phyloP scores from a whole-genome alignment of 371 early-diverging fungal species.

The Mucor sp. region DNA sequence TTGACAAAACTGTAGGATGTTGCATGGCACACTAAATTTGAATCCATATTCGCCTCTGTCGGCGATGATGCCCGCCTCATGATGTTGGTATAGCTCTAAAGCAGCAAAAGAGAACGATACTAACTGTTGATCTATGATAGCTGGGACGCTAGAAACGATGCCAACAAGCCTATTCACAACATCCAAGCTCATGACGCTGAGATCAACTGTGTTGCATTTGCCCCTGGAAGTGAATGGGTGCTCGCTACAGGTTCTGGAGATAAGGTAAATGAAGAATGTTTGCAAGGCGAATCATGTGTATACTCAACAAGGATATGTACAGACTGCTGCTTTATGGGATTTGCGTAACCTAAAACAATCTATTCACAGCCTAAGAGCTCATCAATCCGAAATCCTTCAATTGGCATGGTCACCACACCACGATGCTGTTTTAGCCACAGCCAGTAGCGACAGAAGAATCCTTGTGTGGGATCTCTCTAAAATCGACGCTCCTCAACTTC shows the following conservation, averaged over 20 bases:
- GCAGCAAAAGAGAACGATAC: neutral
- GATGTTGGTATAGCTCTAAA: conserved; percentile 59
- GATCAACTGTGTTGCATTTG: conserved; percentile 95
- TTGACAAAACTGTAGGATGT: neutral
- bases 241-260: conserved; percentile 97
- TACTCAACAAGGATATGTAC: neutral
- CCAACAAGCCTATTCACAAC: conserved; percentile 64
- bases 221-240: conserved; percentile 87
- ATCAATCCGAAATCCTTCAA: conserved; percentile 91
- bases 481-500: conserved; percentile 86
- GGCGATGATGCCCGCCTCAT: conserved; percentile 94
- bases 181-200: conserved; percentile 89
- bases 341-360: conserved; percentile 80
- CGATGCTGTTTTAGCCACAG: conserved; percentile 90
- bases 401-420: conserved; percentile 96
- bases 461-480: conserved; percentile 95
- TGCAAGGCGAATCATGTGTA: neutral
- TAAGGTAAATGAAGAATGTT: conserved; percentile 51
- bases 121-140: conserved; percentile 36
- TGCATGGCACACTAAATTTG: conserved; percentile 69
- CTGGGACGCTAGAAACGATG: conserved; percentile 66
- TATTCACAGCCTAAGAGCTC: conserved; percentile 84
- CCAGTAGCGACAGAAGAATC: conserved; percentile 89
- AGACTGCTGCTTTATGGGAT: conserved; percentile 96
- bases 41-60: conserved; percentile 91